phyloP scores from a whole-genome alignment of 805 yeast species.

The Lachancea sp. region DNA sequence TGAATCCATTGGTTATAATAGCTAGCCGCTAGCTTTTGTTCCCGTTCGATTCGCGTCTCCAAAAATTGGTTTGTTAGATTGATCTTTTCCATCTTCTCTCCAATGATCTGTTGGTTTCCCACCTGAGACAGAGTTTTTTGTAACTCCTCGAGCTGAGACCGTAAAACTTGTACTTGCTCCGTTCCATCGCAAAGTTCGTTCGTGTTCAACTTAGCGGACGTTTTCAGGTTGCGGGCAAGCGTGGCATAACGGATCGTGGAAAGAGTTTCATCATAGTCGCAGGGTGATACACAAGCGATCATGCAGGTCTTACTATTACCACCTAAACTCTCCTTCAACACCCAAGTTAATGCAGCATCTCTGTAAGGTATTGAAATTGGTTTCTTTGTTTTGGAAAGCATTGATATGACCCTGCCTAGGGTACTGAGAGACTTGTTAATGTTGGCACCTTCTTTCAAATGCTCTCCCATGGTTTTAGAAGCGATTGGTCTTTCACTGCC shows the following conservation, averaged over 20 bases:
- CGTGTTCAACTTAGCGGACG: conserved; percentile 40
- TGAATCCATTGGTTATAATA: conserved; percentile 6
- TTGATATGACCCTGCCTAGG: conserved; percentile 60
- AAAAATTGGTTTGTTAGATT: conserved; percentile 14
- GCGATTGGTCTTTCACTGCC: conserved; percentile 69
- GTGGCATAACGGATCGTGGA: conserved; percentile 75
- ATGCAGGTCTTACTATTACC: conserved; percentile 84
- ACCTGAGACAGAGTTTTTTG: conserved; percentile 31
- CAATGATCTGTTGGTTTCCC: conserved; percentile 13
- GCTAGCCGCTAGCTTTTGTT: conserved; percentile 8
- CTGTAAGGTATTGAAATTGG: conserved; percentile 55
- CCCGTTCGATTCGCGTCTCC: conserved; percentile 15
- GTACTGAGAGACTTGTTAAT: conserved; percentile 76
- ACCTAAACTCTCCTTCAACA: conserved; percentile 67
- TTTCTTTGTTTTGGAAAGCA: conserved; percentile 38
- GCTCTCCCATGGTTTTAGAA: conserved; percentile 52
- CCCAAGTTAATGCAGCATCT: conserved; percentile 70
- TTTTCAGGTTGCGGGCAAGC: conserved; percentile 62
- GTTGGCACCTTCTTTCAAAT: conserved; percentile 68
- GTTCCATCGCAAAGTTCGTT: conserved; percentile 17
- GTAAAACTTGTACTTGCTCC: conserved; percentile 33
- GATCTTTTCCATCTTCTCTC: conserved; percentile 25
- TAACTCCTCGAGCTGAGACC: conserved; percentile 34
- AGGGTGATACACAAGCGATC: conserved; percentile 82
- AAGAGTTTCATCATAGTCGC: conserved; percentile 69